Percentiles rank a stretch among this genome's conserved stretches.
Conservation (phyloP, 108 stramenopile species). For the Nitzschia palea region DNA sequence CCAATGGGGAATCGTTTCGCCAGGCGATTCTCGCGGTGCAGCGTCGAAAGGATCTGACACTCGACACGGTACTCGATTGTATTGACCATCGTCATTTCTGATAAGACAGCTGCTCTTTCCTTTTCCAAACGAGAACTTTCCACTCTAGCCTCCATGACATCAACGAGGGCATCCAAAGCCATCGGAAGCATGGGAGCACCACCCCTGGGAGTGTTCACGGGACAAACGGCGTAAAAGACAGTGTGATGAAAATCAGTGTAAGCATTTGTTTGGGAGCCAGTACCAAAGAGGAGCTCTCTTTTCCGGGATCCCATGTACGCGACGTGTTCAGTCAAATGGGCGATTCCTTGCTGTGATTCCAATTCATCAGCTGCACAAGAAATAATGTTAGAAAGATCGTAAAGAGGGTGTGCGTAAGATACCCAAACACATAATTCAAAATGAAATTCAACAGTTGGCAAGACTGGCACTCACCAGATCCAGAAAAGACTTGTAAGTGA, state of each 20-base stretch:
- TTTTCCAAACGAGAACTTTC: slow-evolving; percentile 93
- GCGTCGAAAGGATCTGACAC: slow-evolving; percentile 93
- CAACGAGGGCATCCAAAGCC: slow-evolving; percentile 93
- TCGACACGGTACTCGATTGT: slow-evolving; percentile 97
- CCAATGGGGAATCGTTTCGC: slow-evolving; percentile 98
- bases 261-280: slow-evolving; percentile 94
- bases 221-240: slow-evolving; percentile 97
- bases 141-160: slow-evolving; percentile 95
- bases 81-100: slow-evolving; percentile 98
- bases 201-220: slow-evolving; percentile 68
- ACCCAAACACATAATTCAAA: background rate
- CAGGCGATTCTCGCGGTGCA: slow-evolving; percentile 95
- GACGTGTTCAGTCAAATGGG: slow-evolving; percentile 97
- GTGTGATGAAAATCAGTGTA: slow-evolving; percentile 99
- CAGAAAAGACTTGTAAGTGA: slow-evolving; percentile 94
- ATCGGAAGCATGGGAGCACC: slow-evolving; percentile 87
- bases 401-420: slow-evolving; percentile 1
- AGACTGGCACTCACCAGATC: slow-evolving; percentile 51
- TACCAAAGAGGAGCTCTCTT: slow-evolving; percentile 94
- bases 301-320: slow-evolving; percentile 98
- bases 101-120: slow-evolving; percentile 93
- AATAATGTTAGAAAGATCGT: slow-evolving; percentile 8
- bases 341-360: slow-evolving; percentile 95
- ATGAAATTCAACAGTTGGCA: background rate
- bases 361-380: slow-evolving; percentile 83